Percentiles rank a stretch among this genome's conserved stretches.
phyloP scores from a whole-genome alignment of 2,329 filamentous ascomycete genomes.

The Verticillium dahliae region DNA sequence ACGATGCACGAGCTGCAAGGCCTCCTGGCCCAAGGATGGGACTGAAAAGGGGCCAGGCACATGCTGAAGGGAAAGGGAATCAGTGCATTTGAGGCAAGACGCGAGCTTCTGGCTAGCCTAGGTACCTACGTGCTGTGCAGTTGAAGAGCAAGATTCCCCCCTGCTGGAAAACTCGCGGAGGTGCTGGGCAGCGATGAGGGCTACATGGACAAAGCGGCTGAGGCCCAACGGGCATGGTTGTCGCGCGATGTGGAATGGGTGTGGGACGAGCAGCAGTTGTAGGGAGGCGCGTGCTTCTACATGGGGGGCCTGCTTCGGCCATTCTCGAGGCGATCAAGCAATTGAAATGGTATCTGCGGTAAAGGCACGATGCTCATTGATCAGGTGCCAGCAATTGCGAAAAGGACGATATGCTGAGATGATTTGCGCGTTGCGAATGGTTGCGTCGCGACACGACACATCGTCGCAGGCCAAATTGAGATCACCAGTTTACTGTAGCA shows the following conservation, averaged over 20 bases:
- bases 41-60: too few relatives aligned
- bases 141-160: background rate
- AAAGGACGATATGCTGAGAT: background rate
- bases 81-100: background rate
- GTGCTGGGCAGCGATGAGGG: background rate
- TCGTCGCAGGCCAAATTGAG: background rate
- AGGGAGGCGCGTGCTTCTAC: background rate
- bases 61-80: too few relatives aligned
- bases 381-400: background rate
- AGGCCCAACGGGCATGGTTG: background rate
- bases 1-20: background rate
- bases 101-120: too few relatives aligned
- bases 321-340: background rate
- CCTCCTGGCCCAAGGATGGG: too few relatives aligned
- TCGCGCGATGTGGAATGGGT: conserved; percentile 1
- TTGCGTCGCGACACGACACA: background rate
- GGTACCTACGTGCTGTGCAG: background rate
- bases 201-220: background rate
- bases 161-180: background rate
- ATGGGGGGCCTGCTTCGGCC: background rate
- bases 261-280: background rate
- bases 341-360: background rate
- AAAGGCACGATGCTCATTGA: background rate
- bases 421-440: background rate
- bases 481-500: background rate